These are phyloP conservation scores for Aspergillus nidulans DNA, from an alignment of 495 filamentous ascomycete genomes.

Conservation along the genomic window DNA sequence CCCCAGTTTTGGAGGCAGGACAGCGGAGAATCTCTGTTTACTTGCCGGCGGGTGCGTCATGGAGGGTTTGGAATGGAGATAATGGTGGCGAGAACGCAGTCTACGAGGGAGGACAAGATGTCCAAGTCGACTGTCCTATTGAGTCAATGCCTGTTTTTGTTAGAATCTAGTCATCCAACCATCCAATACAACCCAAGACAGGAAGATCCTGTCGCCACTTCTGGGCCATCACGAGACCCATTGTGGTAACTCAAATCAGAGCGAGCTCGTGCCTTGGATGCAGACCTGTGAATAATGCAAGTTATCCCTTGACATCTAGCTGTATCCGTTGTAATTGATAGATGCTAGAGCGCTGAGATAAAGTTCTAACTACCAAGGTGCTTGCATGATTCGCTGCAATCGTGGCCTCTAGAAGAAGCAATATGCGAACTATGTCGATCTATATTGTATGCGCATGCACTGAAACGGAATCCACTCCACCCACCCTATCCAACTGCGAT, in stretches of 20 bases:
- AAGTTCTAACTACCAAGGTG: neutral
- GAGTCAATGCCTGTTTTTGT: constrained; percentile 49
- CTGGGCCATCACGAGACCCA: neutral
- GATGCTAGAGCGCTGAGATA: neutral
- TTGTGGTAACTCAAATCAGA: too few relatives aligned
- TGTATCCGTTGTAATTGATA: neutral
- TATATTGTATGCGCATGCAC: neutral
- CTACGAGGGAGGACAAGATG: constrained; percentile 30
- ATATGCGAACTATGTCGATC: neutral
- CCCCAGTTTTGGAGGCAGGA: constrained; percentile 42
- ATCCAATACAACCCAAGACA: neutral
- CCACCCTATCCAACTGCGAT: too few relatives aligned
- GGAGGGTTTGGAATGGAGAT: constrained; percentile 35
- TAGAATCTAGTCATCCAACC: neutral
- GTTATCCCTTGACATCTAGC: neutral
- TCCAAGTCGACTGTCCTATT: constrained; percentile 44
- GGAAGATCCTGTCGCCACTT: neutral
- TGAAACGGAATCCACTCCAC: neutral
- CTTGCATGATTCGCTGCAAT: neutral
- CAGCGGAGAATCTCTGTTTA: constrained; percentile 41
- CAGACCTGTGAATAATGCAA: neutral
- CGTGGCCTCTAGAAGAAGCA: neutral
- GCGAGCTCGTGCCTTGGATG: neutral
- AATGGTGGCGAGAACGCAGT: constrained; percentile 4
- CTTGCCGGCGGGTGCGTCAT: constrained; percentile 40